phyloP scores from a whole-genome alignment of 306 rosid genomes.

The Quercus parvula region DNA sequence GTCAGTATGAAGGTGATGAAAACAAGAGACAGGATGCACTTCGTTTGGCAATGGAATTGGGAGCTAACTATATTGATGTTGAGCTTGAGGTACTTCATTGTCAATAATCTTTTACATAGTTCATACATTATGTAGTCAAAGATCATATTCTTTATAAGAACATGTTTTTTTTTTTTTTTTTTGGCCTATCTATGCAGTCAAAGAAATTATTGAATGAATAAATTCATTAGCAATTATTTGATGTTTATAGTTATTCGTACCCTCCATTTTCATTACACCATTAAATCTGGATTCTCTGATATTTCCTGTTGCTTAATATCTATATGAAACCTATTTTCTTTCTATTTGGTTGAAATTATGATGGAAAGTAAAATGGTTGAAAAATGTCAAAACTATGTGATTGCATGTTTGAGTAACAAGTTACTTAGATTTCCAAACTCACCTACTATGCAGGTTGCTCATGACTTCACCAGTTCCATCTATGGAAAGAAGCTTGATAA shows the following conservation, averaged over 20 bases:
- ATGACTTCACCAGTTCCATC: slow-evolving; percentile 36
- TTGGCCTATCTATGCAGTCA: neutral
- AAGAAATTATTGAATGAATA: neutral
- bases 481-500: slow-evolving; percentile 32
- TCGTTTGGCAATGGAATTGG: slow-evolving; percentile 41
- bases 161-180: too few relatives aligned
- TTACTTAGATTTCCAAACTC: neutral
- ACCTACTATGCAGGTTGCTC: slow-evolving; percentile 28
- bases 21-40: slow-evolving; percentile 36
- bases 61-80: slow-evolving; percentile 40
- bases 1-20: slow-evolving; percentile 47
- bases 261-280: too few relatives aligned
- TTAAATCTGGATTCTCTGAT: too few relatives aligned
- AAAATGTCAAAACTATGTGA: neutral
- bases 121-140: too few relatives aligned
- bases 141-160: too few relatives aligned
- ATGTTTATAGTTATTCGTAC: too few relatives aligned
- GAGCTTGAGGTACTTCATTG: slow-evolving; percentile 34
- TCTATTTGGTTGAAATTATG: neutral
- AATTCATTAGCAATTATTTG: neutral
- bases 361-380: neutral
- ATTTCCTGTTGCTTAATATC: too few relatives aligned
- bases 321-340: neutral
- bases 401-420: neutral
- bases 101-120: too few relatives aligned